phyloP scores from a whole-genome alignment of 1,139 yeast species.

The Sugiyamaella paludigena region DNA sequence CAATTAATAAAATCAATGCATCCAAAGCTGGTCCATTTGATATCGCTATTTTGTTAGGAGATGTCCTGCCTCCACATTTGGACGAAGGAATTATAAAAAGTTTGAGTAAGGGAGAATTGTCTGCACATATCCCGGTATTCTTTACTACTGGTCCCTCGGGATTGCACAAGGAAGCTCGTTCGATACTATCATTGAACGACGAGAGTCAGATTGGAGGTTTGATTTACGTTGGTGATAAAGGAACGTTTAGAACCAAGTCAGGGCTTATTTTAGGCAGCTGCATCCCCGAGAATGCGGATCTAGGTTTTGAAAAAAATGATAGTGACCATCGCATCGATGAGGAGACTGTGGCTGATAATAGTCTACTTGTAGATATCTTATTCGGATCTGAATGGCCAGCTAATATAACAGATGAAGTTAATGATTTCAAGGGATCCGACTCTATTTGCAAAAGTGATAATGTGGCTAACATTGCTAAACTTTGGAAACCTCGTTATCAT shows the following conservation, averaged over 20 bases:
- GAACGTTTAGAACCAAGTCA: conserved; percentile 1
- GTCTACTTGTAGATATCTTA: conserved; percentile 20
- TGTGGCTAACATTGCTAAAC: conserved; percentile 12
- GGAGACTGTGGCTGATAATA: background rate
- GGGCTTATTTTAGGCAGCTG: conserved; percentile 1
- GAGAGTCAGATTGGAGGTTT: too few species aligned
- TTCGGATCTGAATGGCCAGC: conserved; percentile 23
- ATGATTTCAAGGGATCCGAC: conserved; percentile 10
- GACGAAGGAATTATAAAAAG: conserved; percentile 5
- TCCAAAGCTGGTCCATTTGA: conserved; percentile 31
- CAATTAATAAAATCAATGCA: conserved; percentile 23
- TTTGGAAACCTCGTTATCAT: conserved; percentile 25
- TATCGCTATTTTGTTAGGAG: conserved; percentile 24
- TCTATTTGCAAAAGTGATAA: conserved; percentile 4
- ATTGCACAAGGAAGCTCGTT: background rate
- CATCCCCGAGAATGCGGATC: background rate
- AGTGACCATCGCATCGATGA: background rate
- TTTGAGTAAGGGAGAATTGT: conserved; percentile 6
- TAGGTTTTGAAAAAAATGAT: background rate
- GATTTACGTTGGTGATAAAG: background rate
- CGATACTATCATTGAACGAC: too few species aligned
- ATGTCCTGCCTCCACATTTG: conserved; percentile 9
- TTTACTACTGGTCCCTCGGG: conserved; percentile 10
- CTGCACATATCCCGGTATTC: conserved; percentile 20
- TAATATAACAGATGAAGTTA: conserved; percentile 17